phyloP scores from a whole-genome alignment of 192 early-diverging fungal genomes.

The Coemansia sp. region DNA sequence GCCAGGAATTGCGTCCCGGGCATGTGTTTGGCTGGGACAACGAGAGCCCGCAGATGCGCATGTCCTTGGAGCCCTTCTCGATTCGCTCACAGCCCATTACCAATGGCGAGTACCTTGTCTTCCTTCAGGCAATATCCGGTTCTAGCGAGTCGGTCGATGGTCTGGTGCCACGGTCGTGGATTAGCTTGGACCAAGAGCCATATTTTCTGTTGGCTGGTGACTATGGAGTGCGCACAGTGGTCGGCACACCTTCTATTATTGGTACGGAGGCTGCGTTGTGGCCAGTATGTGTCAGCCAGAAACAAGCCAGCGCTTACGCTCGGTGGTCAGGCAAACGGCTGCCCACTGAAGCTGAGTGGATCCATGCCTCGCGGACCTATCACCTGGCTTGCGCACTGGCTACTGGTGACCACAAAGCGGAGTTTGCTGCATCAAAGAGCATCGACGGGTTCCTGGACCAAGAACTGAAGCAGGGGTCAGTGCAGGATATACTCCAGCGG shows the following conservation, averaged over 20 bases:
- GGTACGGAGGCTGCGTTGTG: conserved; percentile 56
- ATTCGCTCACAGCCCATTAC: conserved; percentile 83
- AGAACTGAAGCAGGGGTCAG: conserved; percentile 7
- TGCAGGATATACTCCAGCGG: not conserved
- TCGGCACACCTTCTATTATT: conserved; percentile 63
- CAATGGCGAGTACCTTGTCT: conserved; percentile 71
- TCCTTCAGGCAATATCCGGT: conserved; percentile 29
- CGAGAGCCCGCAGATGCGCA: conserved; percentile 65
- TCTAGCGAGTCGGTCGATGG: conserved; percentile 7
- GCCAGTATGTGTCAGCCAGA: conserved; percentile 72
- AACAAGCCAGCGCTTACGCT: conserved; percentile 75
- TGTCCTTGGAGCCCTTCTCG: conserved; percentile 51
- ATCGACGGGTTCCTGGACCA: conserved; percentile 21
- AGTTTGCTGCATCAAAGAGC: too few relatives aligned
- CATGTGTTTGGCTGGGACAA: conserved; percentile 89
- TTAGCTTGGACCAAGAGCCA: not conserved
- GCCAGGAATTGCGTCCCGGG: conserved; percentile 13
- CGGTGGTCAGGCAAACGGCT: conserved; percentile 60
- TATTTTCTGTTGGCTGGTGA: conserved; percentile 8
- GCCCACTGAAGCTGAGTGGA: conserved; percentile 77
- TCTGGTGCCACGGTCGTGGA: conserved; percentile 66
- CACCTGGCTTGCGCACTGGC: conserved; percentile 26
- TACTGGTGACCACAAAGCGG: not conserved
- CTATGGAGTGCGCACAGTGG: conserved; percentile 65
- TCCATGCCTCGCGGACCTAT: conserved; percentile 41